Conservation (phyloP, 768 basidiomycete species). For the Cyclocybe cylindracea region DNA sequence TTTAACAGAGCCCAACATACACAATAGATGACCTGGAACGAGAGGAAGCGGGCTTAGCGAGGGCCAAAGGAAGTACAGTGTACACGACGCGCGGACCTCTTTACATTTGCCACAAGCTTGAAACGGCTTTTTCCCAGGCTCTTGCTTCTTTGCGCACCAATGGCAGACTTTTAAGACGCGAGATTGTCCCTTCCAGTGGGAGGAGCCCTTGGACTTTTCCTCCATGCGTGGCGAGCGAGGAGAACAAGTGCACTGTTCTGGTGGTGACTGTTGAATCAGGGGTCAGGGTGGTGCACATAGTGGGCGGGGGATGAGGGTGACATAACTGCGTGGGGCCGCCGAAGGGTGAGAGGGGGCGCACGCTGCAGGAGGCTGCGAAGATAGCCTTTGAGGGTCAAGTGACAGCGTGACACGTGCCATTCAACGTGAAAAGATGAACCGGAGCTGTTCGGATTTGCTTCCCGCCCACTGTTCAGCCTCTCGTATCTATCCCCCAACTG, state of each 20-base stretch:
- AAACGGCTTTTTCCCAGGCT: conserved; percentile 21
- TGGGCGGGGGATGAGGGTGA: no score
- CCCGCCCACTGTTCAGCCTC: conserved; percentile 22
- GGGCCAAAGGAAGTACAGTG: not conserved
- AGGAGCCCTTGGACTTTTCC: conserved; percentile 2
- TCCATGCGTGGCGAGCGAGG: not conserved
- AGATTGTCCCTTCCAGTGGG: conserved; percentile 27
- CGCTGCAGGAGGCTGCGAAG: conserved; percentile 6
- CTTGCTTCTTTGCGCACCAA: conserved; percentile 28
- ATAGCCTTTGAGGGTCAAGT: conserved; percentile 21
- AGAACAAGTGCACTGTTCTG: not conserved
- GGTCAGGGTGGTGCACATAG: not conserved
- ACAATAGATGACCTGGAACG: conserved; percentile 23
- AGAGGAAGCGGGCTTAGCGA: not conserved
- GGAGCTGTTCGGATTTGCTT: conserved; percentile 25
- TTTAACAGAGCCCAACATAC: conserved; percentile 14
- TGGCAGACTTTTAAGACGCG: conserved; percentile 27
- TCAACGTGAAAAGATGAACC: conserved; percentile 18
- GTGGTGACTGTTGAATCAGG: no score
- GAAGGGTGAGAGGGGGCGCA: not conserved
- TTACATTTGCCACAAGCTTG: conserved; percentile 26
- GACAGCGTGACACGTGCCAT: conserved; percentile 30
- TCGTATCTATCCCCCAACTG: conserved; percentile 22
- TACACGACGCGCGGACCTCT: conserved; percentile 17
- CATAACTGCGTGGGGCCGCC: no score